These are phyloP conservation scores for Leishmania tropica DNA, from an alignment of 208 protist genomes.

Conservation along the genomic window DNA sequence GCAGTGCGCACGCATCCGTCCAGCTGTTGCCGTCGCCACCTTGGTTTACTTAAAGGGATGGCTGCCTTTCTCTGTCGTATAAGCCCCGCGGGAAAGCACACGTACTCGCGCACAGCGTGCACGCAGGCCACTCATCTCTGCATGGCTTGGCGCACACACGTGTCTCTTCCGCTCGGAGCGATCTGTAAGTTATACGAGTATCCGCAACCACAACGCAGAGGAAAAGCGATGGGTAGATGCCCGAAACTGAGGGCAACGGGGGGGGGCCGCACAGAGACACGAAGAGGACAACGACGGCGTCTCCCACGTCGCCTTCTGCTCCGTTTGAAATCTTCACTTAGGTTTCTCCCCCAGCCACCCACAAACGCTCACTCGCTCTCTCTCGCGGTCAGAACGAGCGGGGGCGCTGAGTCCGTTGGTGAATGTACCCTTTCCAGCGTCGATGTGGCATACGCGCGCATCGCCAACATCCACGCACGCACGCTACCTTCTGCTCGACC, in stretches of 20 bases:
- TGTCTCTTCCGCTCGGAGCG: not conserved
- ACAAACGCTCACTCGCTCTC: not conserved
- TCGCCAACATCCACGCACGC: not conserved
- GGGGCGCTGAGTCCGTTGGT: not conserved
- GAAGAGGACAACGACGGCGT: not conserved
- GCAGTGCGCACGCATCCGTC: not conserved
- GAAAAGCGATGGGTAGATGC: not conserved
- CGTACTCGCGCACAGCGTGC: not conserved
- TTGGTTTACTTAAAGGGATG: not conserved
- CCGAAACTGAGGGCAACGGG: not conserved
- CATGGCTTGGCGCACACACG: not conserved
- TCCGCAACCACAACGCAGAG: not conserved
- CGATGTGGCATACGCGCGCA: not conserved
- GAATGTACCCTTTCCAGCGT: not conserved
- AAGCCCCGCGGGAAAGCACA: not conserved
- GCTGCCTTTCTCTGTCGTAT: not conserved
- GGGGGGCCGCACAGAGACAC: not conserved
- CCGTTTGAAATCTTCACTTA: not conserved
- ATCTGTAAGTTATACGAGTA: not conserved
- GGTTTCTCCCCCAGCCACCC: not conserved
- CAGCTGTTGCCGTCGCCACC: not conserved
- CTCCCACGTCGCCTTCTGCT: not conserved
- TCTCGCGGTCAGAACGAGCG: not conserved
- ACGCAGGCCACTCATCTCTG: not conserved
- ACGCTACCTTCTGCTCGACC: not conserved